phyloP scores from a whole-genome alignment of 2,329 filamentous ascomycete species.

The Colletotrichum costaricense region DNA sequence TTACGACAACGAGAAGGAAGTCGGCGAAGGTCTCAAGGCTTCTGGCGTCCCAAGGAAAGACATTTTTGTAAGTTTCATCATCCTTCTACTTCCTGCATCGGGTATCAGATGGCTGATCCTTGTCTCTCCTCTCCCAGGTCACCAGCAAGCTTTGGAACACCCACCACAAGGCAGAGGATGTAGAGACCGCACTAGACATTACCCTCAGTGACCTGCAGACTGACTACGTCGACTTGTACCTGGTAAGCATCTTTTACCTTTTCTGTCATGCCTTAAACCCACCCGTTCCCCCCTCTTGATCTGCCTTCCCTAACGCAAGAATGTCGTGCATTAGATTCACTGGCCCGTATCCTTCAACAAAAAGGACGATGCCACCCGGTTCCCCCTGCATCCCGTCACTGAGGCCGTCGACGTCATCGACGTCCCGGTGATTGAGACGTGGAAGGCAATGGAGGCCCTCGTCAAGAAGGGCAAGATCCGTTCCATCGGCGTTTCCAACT shows the following conservation, averaged over 20 bases:
- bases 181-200: conserved; percentile 43
- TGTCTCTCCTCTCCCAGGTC: background rate
- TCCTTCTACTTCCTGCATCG: background rate
- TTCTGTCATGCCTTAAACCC: background rate
- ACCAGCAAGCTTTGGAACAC: conserved; percentile 49
- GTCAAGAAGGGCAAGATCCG: conserved; percentile 63
- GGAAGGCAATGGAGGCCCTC: conserved; percentile 71
- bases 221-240: conserved; percentile 46
- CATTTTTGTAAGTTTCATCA: conserved; percentile 50
- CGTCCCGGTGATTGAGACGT: conserved; percentile 64
- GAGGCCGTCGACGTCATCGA: conserved; percentile 53
- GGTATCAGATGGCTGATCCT: background rate
- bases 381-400: conserved; percentile 54
- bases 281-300: background rate
- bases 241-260: conserved; percentile 37
- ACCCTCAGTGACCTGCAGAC: conserved; percentile 45
- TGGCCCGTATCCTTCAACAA: conserved; percentile 60
- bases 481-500: conserved; percentile 71
- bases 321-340: conserved; percentile 53
- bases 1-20: conserved; percentile 71
- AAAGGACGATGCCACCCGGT: conserved; percentile 53
- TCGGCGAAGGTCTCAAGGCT: conserved; percentile 60
- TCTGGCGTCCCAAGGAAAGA: conserved; percentile 60
- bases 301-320: conserved; percentile 1
- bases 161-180: conserved; percentile 43